Conservation (phyloP, 257 asterid genomes). For the Ilex asprella region DNA sequence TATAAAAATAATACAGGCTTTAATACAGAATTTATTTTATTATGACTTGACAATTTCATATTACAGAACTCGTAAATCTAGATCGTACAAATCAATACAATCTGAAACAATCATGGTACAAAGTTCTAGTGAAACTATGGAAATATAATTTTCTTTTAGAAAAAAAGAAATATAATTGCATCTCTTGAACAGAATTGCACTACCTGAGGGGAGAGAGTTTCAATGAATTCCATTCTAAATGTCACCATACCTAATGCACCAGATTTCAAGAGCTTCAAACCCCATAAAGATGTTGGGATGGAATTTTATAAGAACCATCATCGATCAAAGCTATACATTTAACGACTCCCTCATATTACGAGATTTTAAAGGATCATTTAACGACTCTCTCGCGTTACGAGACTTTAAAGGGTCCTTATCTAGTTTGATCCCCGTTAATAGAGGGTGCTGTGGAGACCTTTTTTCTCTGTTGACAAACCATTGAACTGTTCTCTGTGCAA, state of each 20-base stretch:
- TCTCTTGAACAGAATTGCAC: neutral
- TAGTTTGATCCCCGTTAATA: too few relatives aligned
- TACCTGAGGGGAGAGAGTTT: neutral
- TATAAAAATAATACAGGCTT: too few relatives aligned
- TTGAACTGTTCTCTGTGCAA: constrained; percentile 66
- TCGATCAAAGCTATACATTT: neutral
- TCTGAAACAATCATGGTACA: neutral
- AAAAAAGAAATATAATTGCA: neutral
- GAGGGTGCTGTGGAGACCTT: constrained; percentile 19
- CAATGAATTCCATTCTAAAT: neutral
- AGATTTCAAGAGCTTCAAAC: too few relatives aligned
- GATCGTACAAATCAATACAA: too few relatives aligned
- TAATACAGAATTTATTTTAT: too few relatives aligned
- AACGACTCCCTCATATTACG: neutral
- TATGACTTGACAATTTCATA: too few relatives aligned
- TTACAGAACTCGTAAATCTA: too few relatives aligned
- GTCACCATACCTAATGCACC: too few relatives aligned
- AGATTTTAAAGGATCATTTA: too few relatives aligned
- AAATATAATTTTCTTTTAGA: neutral
- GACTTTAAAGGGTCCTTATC: too few relatives aligned
- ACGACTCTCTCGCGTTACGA: too few relatives aligned
- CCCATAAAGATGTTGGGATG: too few relatives aligned
- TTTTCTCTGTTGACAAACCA: constrained; percentile 75
- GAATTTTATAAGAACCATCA: neutral
- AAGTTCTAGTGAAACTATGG: neutral